Conservation (phyloP, 352 stramenopile species). For the Phytophthora aleatoria region DNA sequence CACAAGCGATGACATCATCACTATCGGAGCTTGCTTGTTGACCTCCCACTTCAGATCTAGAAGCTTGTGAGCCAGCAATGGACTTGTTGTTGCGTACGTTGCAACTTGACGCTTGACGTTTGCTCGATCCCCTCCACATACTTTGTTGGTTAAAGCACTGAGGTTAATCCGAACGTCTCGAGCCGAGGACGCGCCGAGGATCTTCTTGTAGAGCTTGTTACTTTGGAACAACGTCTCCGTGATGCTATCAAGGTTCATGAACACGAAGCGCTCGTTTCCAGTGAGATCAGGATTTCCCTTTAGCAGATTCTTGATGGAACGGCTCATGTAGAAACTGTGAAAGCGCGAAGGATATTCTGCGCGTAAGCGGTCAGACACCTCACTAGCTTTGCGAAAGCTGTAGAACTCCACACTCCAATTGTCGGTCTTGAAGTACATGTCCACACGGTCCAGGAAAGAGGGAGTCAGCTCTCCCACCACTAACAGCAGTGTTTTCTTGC, state of each 20-base stretch:
- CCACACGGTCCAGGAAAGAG: neutral
- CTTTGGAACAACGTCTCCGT: neutral
- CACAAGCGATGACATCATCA: neutral
- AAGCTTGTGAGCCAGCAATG: neutral
- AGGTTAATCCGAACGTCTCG: neutral
- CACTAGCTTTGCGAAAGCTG: neutral
- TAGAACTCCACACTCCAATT: neutral
- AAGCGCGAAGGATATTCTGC: neutral
- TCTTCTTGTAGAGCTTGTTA: neutral
- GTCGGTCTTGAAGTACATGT: neutral
- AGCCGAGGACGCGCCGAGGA: neutral
- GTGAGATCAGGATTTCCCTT: neutral
- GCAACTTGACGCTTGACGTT: neutral
- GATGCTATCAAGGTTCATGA: neutral
- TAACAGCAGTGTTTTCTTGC: neutral
- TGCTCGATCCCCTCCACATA: neutral
- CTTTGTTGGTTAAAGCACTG: neutral
- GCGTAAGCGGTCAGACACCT: neutral
- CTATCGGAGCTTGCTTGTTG: neutral
- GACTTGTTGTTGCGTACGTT: neutral
- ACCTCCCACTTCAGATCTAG: neutral
- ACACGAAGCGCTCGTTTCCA: neutral
- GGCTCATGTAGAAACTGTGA: neutral
- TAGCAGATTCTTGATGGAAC: neutral
- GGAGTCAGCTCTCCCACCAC: neutral